A percentile compares a stretch with the other conserved stretches of the same genome.
Evolutionary conservation across 176 grass and related monocot genomes (phyloP).

Genomic region (Eleusine coracana): DNA sequence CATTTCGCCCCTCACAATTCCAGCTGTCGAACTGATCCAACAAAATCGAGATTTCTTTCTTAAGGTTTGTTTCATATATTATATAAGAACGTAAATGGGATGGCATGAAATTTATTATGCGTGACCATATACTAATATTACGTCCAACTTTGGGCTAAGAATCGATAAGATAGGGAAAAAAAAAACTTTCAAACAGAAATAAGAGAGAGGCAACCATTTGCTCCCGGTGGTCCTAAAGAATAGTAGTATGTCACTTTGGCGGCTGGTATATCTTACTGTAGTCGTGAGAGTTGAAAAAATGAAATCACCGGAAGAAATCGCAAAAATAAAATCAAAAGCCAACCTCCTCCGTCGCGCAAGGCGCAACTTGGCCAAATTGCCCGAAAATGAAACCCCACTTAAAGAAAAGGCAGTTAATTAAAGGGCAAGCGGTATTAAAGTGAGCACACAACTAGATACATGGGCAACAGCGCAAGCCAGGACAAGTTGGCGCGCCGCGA

Average conservation of each 20-base stretch:
- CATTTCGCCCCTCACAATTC: no score
- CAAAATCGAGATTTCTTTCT: no score
- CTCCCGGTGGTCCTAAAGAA: neutral
- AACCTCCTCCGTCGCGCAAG: slow-evolving; percentile 28
- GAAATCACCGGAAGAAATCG: neutral
- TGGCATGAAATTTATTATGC: neutral
- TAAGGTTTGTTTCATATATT: neutral
- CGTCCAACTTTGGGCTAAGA: neutral
- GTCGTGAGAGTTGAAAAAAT: neutral
- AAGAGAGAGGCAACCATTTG: neutral
- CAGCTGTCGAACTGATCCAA: no score
- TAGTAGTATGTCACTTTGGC: neutral
- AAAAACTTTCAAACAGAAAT: neutral
- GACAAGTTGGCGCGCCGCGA: slow-evolving; percentile 38
- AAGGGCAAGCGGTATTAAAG: slow-evolving; percentile 45
- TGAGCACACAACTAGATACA: slow-evolving; percentile 36
- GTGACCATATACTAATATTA: neutral
- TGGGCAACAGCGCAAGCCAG: slow-evolving; percentile 39
- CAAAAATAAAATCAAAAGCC: slow-evolving; percentile 30
- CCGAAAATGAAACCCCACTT: slow-evolving; percentile 12
- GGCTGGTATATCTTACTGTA: neutral
- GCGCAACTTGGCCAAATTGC: slow-evolving; percentile 55
- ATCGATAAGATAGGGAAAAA: neutral
- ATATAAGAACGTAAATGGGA: neutral
- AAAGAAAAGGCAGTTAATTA: slow-evolving; percentile 22